phyloP scores from a whole-genome alignment of 2,329 filamentous ascomycete genomes.

The Fusarium stilboides region DNA sequence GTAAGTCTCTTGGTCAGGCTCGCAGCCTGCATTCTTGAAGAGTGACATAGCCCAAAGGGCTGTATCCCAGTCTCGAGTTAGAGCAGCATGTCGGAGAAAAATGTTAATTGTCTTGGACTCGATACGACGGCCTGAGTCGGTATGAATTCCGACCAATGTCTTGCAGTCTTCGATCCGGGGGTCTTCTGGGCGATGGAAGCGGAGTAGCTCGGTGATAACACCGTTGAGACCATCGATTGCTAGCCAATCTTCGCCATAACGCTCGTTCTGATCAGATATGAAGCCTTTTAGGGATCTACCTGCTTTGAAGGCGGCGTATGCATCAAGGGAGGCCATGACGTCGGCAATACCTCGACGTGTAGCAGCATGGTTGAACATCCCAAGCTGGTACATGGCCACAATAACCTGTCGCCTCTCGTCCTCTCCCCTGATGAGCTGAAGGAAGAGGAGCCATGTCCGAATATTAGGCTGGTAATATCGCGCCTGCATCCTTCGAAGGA shows the following conservation, averaged over 20 bases:
- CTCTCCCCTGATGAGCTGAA: conserved; percentile 71
- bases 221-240: conserved; percentile 55
- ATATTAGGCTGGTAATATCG: conserved; percentile 59
- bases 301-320: conserved; percentile 58
- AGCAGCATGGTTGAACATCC: conserved; percentile 58
- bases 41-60: conserved; percentile 52
- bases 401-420: conserved; percentile 65
- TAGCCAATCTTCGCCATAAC: conserved; percentile 65
- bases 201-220: conserved; percentile 61
- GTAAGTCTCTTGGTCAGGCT: conserved; percentile 55
- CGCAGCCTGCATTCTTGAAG: conserved; percentile 34
- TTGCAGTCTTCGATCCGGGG: conserved; percentile 49
- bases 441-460: conserved; percentile 65
- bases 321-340: conserved; percentile 62
- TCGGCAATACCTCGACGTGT: conserved; percentile 58
- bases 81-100: conserved; percentile 54
- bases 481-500: conserved; percentile 59
- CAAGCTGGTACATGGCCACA: conserved; percentile 62
- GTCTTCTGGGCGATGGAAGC: conserved; percentile 53
- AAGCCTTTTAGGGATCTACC: conserved; percentile 57
- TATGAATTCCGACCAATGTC: conserved; percentile 47
- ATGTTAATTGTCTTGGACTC: conserved; percentile 56
- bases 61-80: conserved; percentile 51
- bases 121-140: conserved; percentile 46
- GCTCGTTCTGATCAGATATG: conserved; percentile 57